Base-by-base conservation (phyloP, 148 eudicot species). In the Polygonum aviculare region DNA sequence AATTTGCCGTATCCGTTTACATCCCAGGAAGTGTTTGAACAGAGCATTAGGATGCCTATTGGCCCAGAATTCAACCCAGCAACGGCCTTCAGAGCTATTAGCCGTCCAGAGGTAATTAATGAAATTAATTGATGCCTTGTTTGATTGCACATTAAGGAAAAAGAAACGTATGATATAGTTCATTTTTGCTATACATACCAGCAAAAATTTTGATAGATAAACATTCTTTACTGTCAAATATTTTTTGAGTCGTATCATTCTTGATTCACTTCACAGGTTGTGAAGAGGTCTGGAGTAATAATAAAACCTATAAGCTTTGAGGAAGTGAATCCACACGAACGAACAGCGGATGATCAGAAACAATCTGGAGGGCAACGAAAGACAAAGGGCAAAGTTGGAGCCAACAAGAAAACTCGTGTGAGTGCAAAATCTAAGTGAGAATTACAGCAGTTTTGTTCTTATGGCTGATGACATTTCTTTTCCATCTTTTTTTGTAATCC, bases 1-100 rank as follows among this genome's bases (percentile, higher is more conserved):
- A 80, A 88, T 10, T 75, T 93, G 84, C 99, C 98, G 7, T 93
- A 78, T 84, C 97, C 97, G 33, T 93, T 79, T 82, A 82, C 91
- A 39, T 89, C 94, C 3, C 45, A 83, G 74, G 99, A 87, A 72
- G 91, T 83, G 54, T 91, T 77, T 82, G 94, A 93, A 48, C 87
- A 75, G 79, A 89, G 91, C 82, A 88, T 78, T 22, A 87, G 98
- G 18, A 91, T 89, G 91, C 99, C 99, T 35, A 84, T 96, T 80
- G 99, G 97, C 3, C 99, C 99, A 51, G 98, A 92, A 77, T 96
- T 77, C 22, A 93, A 96, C 86, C 99, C 99, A 31, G 86, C 82
- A 62, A 85, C 85, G 8, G 77, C 88, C 44, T 59, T 84, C 79
- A 84, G 91, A 73, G 94, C 87, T 83, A 92, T 96, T 76, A 93